phyloP scores from a whole-genome alignment of 345 rosid species.

The Salix purpurea region DNA sequence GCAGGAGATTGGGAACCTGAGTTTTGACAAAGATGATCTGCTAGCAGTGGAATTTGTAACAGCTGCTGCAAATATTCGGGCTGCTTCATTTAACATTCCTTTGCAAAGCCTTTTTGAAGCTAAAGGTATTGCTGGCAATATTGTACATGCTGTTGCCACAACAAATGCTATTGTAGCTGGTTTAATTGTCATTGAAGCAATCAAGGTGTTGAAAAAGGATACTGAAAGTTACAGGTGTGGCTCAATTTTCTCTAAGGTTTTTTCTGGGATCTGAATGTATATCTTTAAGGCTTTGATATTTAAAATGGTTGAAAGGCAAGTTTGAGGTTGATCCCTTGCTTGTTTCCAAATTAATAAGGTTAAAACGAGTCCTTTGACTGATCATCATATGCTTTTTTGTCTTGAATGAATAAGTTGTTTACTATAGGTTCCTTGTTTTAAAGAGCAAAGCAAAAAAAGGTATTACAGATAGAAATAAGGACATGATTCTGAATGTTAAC shows the following conservation, averaged over 20 bases:
- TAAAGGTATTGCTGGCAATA: conserved; percentile 98
- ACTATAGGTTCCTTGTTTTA: background rate
- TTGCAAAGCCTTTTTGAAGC: conserved; percentile 98
- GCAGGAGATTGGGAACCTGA: conserved; percentile 87
- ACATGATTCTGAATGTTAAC: background rate
- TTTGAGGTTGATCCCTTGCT: background rate
- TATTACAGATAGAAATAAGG: background rate
- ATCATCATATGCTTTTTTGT: background rate
- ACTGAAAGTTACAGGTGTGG: conserved; percentile 61
- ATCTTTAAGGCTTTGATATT: background rate
- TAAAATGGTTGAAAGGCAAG: background rate
- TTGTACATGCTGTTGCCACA: conserved; percentile 97
- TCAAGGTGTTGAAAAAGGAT: conserved; percentile 81
- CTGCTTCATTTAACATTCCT: conserved; percentile 87
- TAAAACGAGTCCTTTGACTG: background rate
- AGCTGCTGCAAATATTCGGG: conserved; percentile 98
- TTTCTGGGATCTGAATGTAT: background rate
- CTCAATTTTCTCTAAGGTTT: conserved; percentile 13
- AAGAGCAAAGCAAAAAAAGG: background rate
- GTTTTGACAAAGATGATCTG: conserved; percentile 98
- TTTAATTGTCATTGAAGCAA: conserved; percentile 92
- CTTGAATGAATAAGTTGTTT: background rate
- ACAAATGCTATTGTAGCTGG: conserved; percentile 96
- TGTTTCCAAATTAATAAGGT: conserved; percentile 1
- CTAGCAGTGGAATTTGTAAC: conserved; percentile 96